Evolutionary conservation across 2,329 filamentous ascomycete species (phyloP).

Genomic region (Sporothrix globosa): DNA sequence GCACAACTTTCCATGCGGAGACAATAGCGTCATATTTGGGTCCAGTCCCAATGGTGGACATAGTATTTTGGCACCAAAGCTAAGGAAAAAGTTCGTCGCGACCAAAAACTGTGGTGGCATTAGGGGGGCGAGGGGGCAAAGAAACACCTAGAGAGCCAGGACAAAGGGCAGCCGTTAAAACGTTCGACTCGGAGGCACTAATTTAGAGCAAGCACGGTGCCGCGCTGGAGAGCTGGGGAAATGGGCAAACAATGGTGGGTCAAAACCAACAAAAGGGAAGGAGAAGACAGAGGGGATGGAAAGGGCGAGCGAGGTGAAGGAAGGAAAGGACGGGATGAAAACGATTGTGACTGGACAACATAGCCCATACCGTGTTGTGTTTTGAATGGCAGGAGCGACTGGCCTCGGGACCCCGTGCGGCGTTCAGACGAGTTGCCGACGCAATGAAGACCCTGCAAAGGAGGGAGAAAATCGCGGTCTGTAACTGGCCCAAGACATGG

Average conservation of each 20-base stretch:
- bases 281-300: neutral
- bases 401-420: neutral
- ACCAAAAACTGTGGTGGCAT: slow-evolving; percentile 6
- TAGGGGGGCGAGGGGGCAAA: neutral
- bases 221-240: neutral
- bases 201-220: slow-evolving; percentile 1
- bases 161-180: neutral
- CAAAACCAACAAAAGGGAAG: neutral
- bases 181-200: neutral
- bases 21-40: slow-evolving; percentile 26
- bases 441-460: neutral
- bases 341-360: neutral
- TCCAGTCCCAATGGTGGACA: neutral
- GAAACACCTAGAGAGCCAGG: neutral
- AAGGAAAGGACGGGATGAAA: neutral
- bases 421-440: neutral
- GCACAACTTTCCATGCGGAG: slow-evolving; percentile 23
- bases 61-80: slow-evolving; percentile 1
- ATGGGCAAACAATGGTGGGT: slow-evolving; percentile 9
- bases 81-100: slow-evolving; percentile 10
- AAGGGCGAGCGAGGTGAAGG: neutral
- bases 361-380: too few species aligned
- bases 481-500: neutral
- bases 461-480: slow-evolving; percentile 5
- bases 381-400: neutral